phyloP scores from a whole-genome alignment of 352 stramenopile genomes.

The Phytophthora pluvialis region DNA sequence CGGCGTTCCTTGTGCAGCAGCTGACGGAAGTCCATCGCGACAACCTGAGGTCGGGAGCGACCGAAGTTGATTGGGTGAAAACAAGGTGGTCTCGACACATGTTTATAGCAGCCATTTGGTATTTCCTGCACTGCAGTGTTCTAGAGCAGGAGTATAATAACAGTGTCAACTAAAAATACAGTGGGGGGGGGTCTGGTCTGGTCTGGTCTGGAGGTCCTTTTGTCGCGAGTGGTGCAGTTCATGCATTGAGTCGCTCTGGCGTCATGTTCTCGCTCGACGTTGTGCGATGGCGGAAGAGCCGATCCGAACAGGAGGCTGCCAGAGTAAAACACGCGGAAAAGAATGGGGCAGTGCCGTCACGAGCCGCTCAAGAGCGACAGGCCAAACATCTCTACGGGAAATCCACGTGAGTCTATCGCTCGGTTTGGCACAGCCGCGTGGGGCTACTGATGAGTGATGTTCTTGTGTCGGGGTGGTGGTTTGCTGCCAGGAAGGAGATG shows the following conservation, averaged over 20 bases:
- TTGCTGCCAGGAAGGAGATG: conserved; percentile 66
- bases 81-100: no score
- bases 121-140: no score
- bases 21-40: conserved; percentile 56
- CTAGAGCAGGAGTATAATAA: no score
- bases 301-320: conserved; percentile 44
- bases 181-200: no score
- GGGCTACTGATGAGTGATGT: background rate
- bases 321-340: conserved; percentile 37
- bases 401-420: conserved; percentile 38
- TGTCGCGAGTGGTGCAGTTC: background rate
- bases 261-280: conserved; percentile 74
- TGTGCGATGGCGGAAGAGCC: conserved; percentile 48
- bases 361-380: conserved; percentile 40
- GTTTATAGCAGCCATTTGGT: conserved; percentile 15
- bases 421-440: background rate
- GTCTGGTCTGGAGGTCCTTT: no score
- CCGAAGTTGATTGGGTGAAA: conserved; percentile 20
- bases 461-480: background rate
- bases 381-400: conserved; percentile 65
- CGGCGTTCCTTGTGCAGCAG: conserved; percentile 60
- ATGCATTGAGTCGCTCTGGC: conserved; percentile 6
- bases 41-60: conserved; percentile 11
- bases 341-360: conserved; percentile 29
- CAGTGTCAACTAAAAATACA: conserved; percentile 23